These are phyloP conservation scores for Elongisporangium senticosum DNA, from an alignment of 352 stramenopile genomes.

Conservation along the genomic window DNA sequence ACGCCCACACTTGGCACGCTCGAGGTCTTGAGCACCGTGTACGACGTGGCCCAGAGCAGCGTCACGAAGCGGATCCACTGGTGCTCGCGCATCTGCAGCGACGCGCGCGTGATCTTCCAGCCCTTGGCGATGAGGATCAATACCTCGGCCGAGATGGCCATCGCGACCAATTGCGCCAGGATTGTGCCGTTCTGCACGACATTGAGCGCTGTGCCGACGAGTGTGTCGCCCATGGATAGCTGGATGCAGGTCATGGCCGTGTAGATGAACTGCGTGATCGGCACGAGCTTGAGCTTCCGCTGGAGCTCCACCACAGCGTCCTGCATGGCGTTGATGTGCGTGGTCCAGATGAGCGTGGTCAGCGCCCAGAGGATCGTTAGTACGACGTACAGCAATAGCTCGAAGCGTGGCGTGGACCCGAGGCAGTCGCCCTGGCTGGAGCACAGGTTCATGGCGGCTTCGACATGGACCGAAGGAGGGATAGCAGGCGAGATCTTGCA, in stretches of 20 bases:
- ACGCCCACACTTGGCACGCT: conserved; percentile 33
- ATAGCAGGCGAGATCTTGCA: conserved; percentile 22
- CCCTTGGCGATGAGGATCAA: conserved; percentile 58
- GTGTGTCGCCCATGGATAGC: conserved; percentile 22
- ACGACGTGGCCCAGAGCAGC: conserved; percentile 42
- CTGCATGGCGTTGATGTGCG: conserved; percentile 35
- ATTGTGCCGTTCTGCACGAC: conserved; percentile 32
- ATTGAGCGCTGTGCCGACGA: conserved; percentile 28
- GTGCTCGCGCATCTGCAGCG: conserved; percentile 34
- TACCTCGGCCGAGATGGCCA: conserved; percentile 40
- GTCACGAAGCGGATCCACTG: conserved; percentile 59
- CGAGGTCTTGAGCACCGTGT: conserved; percentile 29
- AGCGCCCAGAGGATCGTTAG: conserved; percentile 28
- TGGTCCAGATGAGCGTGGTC: conserved; percentile 29
- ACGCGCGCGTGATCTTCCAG: conserved; percentile 59
- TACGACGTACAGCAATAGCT: conserved; percentile 1
- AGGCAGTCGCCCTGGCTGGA: conserved; percentile 32
- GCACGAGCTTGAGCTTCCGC: conserved; percentile 47
- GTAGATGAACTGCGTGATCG: conserved; percentile 28
- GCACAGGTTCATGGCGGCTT: conserved; percentile 49
- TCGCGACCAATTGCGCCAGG: conserved; percentile 32
- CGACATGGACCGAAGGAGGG: conserved; percentile 25
- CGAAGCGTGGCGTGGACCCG: conserved; percentile 3
- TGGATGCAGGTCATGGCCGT: conserved; percentile 19
- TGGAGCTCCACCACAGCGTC: conserved; percentile 48